Evolutionary conservation across 768 basidiomycete genomes (phyloP), one percentile per base, ranked within the genome.

Genomic region (Russula brevipes): DNA sequence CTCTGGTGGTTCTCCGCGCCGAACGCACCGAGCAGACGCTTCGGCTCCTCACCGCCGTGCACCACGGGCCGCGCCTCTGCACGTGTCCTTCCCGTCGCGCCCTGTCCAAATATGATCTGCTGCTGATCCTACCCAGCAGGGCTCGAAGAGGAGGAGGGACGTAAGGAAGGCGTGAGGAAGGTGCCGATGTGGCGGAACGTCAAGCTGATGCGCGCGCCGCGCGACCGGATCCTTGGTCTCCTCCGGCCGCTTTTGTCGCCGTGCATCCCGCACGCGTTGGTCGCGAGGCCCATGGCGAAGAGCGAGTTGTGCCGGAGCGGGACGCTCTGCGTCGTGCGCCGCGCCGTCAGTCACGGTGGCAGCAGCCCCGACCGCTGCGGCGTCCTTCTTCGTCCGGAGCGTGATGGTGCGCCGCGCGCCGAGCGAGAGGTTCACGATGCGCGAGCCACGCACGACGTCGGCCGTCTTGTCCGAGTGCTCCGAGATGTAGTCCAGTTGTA

Each of bases 381-480:
- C 24, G 11, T 85, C 81, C 66, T 81, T 83, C 72, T 91, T 91
- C 53, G 80, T 71, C 31, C 85, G 81, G n/a, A 92, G 79, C 0
- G 82, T 86, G 89, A 92, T 91, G 17, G 80, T 76, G 39, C 90
- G 82, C 72, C 87, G 84, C 1, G 90, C 89, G 6, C 90, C 90
- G 14, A 92, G 77, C 69, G 87, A 89, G 65, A 92, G 86, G 63
- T 93, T 93, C 63, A 89, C 88, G 66, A 92, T 87, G 58, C 78
- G 84, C 7, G 89, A 88, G 38, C 84, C 86, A 12, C 79, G 82
- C 4, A 86, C 83, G 66, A 93, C 82, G 71, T 93, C 91, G 67
- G 91, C 81, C 5, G 90, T 93, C 75, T 93, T 93, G 73, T 93
- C 90, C 0, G 88, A 88, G 72, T 93, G 90, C 68, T 91, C 89